Evolutionary conservation across 495 filamentous ascomycete species (phyloP).

Genomic region (Clohesyomyces aquaticus): DNA sequence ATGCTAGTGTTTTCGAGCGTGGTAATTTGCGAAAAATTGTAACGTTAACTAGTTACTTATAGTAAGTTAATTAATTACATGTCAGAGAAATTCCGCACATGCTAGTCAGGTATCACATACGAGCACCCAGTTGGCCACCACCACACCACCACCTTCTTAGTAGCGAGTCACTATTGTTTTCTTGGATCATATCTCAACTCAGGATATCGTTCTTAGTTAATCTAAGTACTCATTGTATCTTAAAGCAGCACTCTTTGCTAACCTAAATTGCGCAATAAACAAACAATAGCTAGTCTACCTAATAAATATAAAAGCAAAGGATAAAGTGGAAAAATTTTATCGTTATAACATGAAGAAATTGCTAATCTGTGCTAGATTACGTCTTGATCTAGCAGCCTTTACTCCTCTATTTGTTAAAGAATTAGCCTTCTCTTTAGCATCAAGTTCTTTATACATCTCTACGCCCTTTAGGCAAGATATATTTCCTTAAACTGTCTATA

Average conservation of each 20-base stretch:
- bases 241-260: constrained; percentile 10
- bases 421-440: constrained; percentile 11
- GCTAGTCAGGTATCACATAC: neutral
- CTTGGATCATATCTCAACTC: constrained; percentile 8
- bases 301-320: constrained; percentile 2
- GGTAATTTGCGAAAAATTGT: constrained; percentile 5
- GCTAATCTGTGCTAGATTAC: constrained; percentile 6
- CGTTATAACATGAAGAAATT: constrained; percentile 8
- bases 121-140: neutral
- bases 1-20: constrained; percentile 5
- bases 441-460: neutral
- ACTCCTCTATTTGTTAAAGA: constrained; percentile 6
- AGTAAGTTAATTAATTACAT: too few relatives aligned
- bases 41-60: too few relatives aligned
- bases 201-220: constrained; percentile 3
- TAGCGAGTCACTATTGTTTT: constrained; percentile 7
- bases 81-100: constrained; percentile 5
- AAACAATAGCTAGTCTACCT: constrained; percentile 8
- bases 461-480: constrained; percentile 5
- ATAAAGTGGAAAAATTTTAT: constrained; percentile 10
- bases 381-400: constrained; percentile 6
- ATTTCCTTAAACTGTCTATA: constrained; percentile 6
- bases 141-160: neutral
- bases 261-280: constrained; percentile 3
- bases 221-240: neutral